Conservation (phyloP, 768 basidiomycete genomes). For the Xanthoconium stramineum region DNA sequence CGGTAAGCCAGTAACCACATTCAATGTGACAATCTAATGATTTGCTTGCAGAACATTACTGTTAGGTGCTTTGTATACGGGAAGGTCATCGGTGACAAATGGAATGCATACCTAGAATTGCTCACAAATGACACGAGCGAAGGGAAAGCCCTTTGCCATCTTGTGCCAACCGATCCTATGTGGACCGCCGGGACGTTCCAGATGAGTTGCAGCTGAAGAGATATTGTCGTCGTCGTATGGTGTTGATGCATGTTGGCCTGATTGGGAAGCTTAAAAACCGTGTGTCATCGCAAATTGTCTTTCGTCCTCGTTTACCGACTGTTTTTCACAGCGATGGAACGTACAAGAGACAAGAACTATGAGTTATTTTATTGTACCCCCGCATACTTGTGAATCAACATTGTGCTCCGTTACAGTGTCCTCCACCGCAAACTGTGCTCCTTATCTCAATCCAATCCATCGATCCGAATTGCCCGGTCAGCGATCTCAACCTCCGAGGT, state of each 20-base stretch:
- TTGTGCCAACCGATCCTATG: neutral
- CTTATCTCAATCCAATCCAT: neutral
- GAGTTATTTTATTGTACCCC: neutral
- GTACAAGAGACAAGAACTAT: conserved; percentile 29
- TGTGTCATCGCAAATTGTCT: conserved; percentile 39
- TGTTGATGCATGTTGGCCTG: conserved; percentile 94
- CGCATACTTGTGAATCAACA: neutral
- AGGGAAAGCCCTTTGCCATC: conserved; percentile 56
- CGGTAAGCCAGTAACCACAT: conserved; percentile 18
- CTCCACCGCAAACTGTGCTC: too few species aligned
- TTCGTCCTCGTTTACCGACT: neutral
- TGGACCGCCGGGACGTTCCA: conserved; percentile 68
- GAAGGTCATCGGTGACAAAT: conserved; percentile 96
- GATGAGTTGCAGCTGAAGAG: conserved; percentile 87
- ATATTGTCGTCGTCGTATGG: conserved; percentile 97
- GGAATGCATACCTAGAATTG: conserved; percentile 83
- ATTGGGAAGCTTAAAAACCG: conserved; percentile 98
- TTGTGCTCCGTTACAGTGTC: neutral
- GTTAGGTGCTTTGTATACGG: conserved; percentile 96
- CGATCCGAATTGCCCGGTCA: neutral
- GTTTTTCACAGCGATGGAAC: conserved; percentile 30
- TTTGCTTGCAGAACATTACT: conserved; percentile 74
- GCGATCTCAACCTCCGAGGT: neutral
- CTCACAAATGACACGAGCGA: conserved; percentile 80
- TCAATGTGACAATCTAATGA: neutral